These are phyloP conservation scores for barrel medic (Medicago truncatula) DNA, from an alignment of 306 rosid species.

Conservation along the genomic window DNA sequence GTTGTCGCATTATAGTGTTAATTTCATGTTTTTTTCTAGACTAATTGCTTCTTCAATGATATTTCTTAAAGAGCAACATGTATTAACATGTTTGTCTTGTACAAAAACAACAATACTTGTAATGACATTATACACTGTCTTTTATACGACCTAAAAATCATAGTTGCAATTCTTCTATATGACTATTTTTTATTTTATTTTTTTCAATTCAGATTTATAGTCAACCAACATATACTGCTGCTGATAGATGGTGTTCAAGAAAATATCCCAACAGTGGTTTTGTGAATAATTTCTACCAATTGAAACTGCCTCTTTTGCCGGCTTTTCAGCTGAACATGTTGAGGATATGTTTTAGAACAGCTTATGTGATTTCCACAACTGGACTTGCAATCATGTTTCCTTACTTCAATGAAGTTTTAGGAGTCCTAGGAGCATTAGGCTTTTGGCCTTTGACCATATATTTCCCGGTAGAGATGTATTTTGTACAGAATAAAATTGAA, in stretches of 20 bases:
- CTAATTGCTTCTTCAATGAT: too few species aligned
- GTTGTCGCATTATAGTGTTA: not conserved
- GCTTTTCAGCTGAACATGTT: constrained; percentile 51
- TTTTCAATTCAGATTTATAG: constrained; percentile 57
- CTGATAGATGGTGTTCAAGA: constrained; percentile 65
- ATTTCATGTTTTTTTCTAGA: too few species aligned
- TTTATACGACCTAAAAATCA: not conserved
- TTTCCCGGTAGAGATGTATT: constrained; percentile 89
- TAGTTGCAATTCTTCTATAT: constrained; percentile 11
- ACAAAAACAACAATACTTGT: too few species aligned
- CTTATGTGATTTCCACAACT: constrained; percentile 75
- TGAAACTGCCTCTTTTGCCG: constrained; percentile 63
- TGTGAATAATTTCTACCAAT: constrained; percentile 55
- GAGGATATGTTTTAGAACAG: constrained; percentile 73
- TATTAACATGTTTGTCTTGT: too few species aligned
- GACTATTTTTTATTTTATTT: not conserved
- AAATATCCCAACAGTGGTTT: constrained; percentile 63
- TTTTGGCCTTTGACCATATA: constrained; percentile 88
- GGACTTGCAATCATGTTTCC: constrained; percentile 78
- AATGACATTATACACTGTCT: not conserved
- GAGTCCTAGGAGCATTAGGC: constrained; percentile 76
- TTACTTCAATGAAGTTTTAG: constrained; percentile 80
- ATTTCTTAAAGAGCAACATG: too few species aligned
- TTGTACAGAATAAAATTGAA: constrained; percentile 67
- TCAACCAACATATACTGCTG: constrained; percentile 66